A percentile compares a stretch with the other conserved stretches of the same genome.
These are phyloP conservation scores for Stylosanthes scabra DNA, from an alignment of 331 rosid genomes.

Conservation along the genomic window DNA sequence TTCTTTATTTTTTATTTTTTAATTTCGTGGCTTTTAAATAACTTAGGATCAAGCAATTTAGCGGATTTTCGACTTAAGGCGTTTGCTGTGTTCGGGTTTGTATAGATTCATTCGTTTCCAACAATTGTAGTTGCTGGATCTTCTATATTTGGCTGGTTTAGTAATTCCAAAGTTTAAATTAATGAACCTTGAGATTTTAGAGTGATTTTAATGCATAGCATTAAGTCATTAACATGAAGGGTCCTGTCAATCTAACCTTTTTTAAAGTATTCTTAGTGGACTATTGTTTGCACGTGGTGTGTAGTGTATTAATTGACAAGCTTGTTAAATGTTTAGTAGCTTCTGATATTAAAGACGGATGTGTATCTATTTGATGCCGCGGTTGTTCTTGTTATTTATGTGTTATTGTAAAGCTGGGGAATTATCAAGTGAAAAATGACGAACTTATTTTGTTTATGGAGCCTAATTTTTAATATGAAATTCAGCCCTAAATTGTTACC, in stretches of 20 bases:
- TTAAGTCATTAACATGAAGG: not conserved
- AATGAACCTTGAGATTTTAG: not conserved
- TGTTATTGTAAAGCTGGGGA: slow-evolving; percentile 24
- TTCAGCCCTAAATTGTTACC: not conserved
- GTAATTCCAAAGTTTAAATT: not conserved
- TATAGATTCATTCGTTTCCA: slow-evolving; percentile 8
- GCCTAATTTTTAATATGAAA: not conserved
- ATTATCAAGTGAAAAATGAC: not conserved
- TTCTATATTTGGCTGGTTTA: not conserved
- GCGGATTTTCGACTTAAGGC: not conserved
- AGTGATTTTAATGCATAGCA: not conserved
- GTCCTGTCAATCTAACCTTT: not conserved
- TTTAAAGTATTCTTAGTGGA: not conserved
- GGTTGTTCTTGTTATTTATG: not conserved
- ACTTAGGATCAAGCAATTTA: not conserved
- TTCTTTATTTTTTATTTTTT: not conserved
- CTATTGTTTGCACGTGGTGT: not conserved
- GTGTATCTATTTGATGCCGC: not conserved
- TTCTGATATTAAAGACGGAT: not conserved
- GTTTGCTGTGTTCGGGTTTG: not conserved
- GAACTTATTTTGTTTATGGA: not conserved
- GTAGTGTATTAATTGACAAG: not conserved
- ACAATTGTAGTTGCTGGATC: not conserved
- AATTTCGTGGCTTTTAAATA: not conserved
- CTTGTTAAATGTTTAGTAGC: slow-evolving; percentile 1